A percentile compares a stretch with the other conserved stretches of the same genome.
These are phyloP conservation scores for Tetrapisispora phaffii DNA, from an alignment of 805 yeast genomes.

Conservation along the genomic window DNA sequence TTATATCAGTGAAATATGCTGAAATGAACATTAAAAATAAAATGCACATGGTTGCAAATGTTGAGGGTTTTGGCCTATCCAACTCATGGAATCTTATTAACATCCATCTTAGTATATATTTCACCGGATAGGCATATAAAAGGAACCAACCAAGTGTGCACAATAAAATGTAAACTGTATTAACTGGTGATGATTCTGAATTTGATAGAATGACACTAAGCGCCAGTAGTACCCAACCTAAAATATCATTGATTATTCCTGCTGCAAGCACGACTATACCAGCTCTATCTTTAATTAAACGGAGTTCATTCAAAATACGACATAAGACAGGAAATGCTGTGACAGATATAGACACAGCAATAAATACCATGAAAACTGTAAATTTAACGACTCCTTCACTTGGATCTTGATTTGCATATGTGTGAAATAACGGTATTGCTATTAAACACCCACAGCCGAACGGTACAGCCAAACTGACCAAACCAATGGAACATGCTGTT, in stretches of 20 bases:
- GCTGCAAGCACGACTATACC: constrained; percentile 71
- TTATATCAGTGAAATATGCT: constrained; percentile 71
- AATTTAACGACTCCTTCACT: constrained; percentile 37
- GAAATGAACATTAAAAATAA: constrained; percentile 50
- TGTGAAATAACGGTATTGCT: constrained; percentile 55
- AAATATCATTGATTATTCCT: constrained; percentile 68
- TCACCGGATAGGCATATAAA: constrained; percentile 47
- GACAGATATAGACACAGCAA: constrained; percentile 74
- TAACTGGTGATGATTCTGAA: constrained; percentile 51
- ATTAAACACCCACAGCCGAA: constrained; percentile 71
- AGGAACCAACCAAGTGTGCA: constrained; percentile 63
- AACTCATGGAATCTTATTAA: constrained; percentile 46
- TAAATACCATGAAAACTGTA: constrained; percentile 69
- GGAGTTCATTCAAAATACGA: constrained; percentile 63
- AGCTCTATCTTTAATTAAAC: constrained; percentile 61
- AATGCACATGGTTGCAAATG: constrained; percentile 47
- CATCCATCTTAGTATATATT: constrained; percentile 37
- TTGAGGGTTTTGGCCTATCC: constrained; percentile 51
- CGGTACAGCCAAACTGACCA: constrained; percentile 66
- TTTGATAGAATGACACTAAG: constrained; percentile 68
- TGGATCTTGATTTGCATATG: constrained; percentile 34
- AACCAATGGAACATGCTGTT: constrained; percentile 59
- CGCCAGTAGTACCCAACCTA: constrained; percentile 77
- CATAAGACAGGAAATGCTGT: constrained; percentile 83
- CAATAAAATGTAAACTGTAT: constrained; percentile 57